Evolutionary conservation across 345 rosid genomes (phyloP), one percentile per base, ranked within the genome.

Genomic region (Eucalyptus caleyi): DNA sequence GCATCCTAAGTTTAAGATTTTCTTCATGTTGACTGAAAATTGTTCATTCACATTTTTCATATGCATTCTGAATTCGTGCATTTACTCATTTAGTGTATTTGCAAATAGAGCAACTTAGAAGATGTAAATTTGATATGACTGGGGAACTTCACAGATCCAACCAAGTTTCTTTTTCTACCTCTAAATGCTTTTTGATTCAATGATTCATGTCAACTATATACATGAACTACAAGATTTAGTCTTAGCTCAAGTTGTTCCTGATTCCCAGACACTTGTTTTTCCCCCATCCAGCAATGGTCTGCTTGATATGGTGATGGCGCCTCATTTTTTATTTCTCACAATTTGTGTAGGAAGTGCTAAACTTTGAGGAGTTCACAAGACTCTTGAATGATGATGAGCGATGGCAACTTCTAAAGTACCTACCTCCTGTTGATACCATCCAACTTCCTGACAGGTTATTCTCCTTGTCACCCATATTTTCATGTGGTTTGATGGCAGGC

Each of bases 321-420:
- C 85, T 77, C 85, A 37, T 23, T 77, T 40, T 37, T 42, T 67
- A 34, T 87, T 65, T 54, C 50, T 82, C 50, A 19, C 88, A 42
- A 89, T 27, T 87, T 89, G 86, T 87, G 89, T 92, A 97, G 99
- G 97, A 94, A 91, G 91, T 96, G 93, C 89, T 97, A 91, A 97
- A 94, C 93, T 94, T 94, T 89, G 93, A 95, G 92, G 96, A 94
- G 95, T 96, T 97, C 89, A 86, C 89, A 81, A 92, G 92, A 92
- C 94, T 91, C 90, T 93, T 96, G 90, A 96, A 96, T 32, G 92
- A 91, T 87, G 97, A 95, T 88, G 99, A 97, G 92, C 97, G 94
- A 94, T 95, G 91, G 92, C 96, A 92, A 67, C 93, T 97, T 89
- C 93, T 95, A 91, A 95, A 93, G 89, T 93, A 94, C 91, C 94